Evolutionary conservation across 2,329 filamentous ascomycete species (phyloP).

Genomic region (Parasarocladium wereldwijsianum): DNA sequence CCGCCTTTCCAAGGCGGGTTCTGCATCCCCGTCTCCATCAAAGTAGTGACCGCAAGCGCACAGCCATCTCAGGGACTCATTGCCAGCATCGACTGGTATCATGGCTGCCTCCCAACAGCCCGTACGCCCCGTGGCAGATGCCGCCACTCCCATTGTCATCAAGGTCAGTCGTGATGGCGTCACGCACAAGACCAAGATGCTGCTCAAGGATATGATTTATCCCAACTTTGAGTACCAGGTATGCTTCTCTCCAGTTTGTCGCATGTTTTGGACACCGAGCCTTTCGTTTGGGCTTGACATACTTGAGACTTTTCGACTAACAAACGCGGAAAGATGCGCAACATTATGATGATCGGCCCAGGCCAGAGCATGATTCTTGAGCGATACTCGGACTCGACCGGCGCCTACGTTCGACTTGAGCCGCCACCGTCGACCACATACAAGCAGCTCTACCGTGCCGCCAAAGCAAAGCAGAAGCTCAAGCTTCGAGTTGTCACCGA

Average conservation of each 20-base stretch:
- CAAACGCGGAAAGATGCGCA: too few species aligned
- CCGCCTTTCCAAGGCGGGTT: too few species aligned
- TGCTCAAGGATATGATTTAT: constrained; percentile 68
- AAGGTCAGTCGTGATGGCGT: constrained; percentile 68
- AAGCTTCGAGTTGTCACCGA: constrained; percentile 74
- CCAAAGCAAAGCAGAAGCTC: constrained; percentile 96
- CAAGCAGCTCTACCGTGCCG: constrained; percentile 92
- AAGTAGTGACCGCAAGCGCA: too few species aligned
- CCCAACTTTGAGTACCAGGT: constrained; percentile 71
- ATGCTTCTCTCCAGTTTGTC: constrained; percentile 28
- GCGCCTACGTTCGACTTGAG: constrained; percentile 66
- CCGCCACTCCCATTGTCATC: constrained; percentile 68
- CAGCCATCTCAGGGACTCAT: too few species aligned
- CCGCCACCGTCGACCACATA: constrained; percentile 67
- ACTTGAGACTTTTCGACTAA: too few species aligned
- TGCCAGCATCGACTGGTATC: not conserved
- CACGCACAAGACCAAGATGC: constrained; percentile 76
- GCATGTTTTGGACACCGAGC: not conserved
- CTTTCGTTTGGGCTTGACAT: too few species aligned
- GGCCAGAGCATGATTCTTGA: constrained; percentile 53
- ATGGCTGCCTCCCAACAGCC: constrained; percentile 5
- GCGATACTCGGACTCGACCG: constrained; percentile 89
- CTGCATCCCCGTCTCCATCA: too few species aligned
- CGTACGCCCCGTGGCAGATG: too few species aligned
- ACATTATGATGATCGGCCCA: too few species aligned